Base-by-base conservation (phyloP, 2,329 filamentous ascomycete species). In the Apiospora rasikravindrae region DNA sequence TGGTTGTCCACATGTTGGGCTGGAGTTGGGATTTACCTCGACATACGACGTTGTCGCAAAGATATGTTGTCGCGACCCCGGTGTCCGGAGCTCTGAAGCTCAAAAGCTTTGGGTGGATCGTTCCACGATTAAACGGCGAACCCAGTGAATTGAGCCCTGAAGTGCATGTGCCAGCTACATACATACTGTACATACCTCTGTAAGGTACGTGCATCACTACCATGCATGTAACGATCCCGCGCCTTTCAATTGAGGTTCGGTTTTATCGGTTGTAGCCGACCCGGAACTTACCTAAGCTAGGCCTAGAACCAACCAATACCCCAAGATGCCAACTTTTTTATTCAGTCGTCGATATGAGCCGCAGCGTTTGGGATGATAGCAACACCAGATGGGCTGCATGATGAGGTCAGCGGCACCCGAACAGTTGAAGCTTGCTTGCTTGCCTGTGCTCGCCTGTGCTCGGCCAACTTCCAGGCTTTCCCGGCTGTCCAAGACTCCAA, bases 1-100 rank as follows among this genome's bases (percentile, higher is more conserved):
- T 76, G 47, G 74, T 76, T 69, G 77, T 70, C 78, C 78, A 80
- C 79, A 81, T 81, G 64, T 74, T 67, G 70, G 71, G 66, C 47
- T 47, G 33, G n/a, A 2, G 49, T 33, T 53, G 49, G 22, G 4
- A 10, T 37, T 19, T 61, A 37, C 57, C 8, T 37, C 33, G 5
- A 40, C 57, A 64, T 24, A 19, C 29, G 10, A n/a, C 33, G 57
- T 64, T 40, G 57, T 64, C 57, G 57, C 33, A 40, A 40, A 37
- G 53, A 57, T n/a, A 37, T 6, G 8, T 33, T 22, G 16, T 33
- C 51, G 26, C 29, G 53, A 22, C 53, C 16, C 29, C 29, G 37
- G 19, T 33, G 49, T 7, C 29, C 29, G 37, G 7, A 47, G 49
- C 40, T 45, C 22, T n/a, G 40, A 66, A 68, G 66, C 64, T 66